Conservation (phyloP, 495 filamentous ascomycete species). For the Xeromyces bisporus region DNA sequence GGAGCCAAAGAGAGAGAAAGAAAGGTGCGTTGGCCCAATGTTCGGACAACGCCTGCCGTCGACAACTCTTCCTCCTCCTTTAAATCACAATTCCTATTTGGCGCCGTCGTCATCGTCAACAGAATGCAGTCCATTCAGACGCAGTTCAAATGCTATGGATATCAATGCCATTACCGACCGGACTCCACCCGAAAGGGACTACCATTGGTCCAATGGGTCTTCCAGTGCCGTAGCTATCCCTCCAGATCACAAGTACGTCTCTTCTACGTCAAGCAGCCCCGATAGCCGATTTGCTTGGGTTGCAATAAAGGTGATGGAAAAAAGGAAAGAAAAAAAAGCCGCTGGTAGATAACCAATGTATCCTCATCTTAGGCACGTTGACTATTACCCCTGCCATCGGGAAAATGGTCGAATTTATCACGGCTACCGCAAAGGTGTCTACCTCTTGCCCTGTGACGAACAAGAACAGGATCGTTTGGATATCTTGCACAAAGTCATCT, state of each 20-base stretch:
- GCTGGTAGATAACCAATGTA: neutral
- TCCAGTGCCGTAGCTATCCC: conserved; percentile 8
- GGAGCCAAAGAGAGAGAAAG: too few species aligned
- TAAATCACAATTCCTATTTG: conserved; percentile 17
- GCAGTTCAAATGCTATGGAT: conserved; percentile 29
- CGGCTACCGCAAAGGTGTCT: conserved; percentile 30
- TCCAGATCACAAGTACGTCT: conserved; percentile 21
- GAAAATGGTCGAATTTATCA: conserved; percentile 36
- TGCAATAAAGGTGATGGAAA: neutral
- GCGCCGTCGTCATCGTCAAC: conserved; percentile 11
- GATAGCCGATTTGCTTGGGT: neutral
- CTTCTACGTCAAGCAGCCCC: neutral
- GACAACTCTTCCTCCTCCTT: conserved; percentile 7
- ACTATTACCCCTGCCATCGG: conserved; percentile 16
- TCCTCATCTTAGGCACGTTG: conserved; percentile 14
- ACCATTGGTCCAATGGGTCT: conserved; percentile 18
- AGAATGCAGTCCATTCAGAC: conserved; percentile 17
- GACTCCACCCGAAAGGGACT: conserved; percentile 14
- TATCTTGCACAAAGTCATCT: conserved; percentile 59
- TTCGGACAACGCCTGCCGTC: conserved; percentile 7
- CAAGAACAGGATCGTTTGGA: conserved; percentile 60
- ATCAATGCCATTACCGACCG: conserved; percentile 24
- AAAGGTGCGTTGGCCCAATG: conserved; percentile 2
- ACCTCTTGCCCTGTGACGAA: conserved; percentile 37
- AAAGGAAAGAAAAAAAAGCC: neutral